A percentile compares a stretch with the other conserved stretches of the same genome.
These are phyloP conservation scores for Fusarium irregulare DNA, from an alignment of 2,329 filamentous ascomycete species.

Conservation along the genomic window DNA sequence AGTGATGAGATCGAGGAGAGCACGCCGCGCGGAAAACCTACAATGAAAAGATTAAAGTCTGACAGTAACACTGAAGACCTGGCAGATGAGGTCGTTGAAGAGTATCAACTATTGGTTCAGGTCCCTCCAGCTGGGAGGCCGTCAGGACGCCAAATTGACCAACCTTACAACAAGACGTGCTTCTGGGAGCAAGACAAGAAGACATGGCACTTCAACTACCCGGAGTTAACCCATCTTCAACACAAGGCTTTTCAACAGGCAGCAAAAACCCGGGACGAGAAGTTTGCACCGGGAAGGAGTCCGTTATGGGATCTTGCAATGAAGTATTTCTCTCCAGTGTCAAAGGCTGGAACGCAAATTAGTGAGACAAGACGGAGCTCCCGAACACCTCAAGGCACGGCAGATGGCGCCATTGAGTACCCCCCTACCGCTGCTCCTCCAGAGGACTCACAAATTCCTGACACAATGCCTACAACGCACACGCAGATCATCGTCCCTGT, in stretches of 20 bases:
- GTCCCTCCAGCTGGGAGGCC: conserved; percentile 62
- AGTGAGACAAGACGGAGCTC: conserved; percentile 18
- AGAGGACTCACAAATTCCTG: conserved; percentile 47
- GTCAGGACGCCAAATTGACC: conserved; percentile 68
- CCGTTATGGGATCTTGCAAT: conserved; percentile 67
- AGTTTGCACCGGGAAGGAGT: conserved; percentile 64
- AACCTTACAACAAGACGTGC: conserved; percentile 64
- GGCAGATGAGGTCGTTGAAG: conserved; percentile 53
- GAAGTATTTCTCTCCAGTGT: conserved; percentile 66
- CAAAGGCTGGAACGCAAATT: conserved; percentile 27
- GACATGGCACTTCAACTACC: conserved; percentile 72
- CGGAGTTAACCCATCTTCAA: conserved; percentile 71
- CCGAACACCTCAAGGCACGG: conserved; percentile 33
- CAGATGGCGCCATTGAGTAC: conserved; percentile 45
- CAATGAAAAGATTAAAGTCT: conserved; percentile 67
- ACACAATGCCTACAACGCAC: conserved; percentile 53
- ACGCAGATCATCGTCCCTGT: conserved; percentile 53
- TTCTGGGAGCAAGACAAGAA: conserved; percentile 68
- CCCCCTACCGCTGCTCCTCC: conserved; percentile 49
- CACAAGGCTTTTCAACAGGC: conserved; percentile 66
- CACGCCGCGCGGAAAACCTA: conserved; percentile 56
- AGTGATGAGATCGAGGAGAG: conserved; percentile 64
- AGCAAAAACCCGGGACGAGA: conserved; percentile 61
- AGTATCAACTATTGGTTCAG: conserved; percentile 60
- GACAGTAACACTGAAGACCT: conserved; percentile 55